Evolutionary conservation across 208 protist genomes (phyloP), one percentile per base, ranked within the genome.

Genomic region (Leishmania aethiopica): DNA sequence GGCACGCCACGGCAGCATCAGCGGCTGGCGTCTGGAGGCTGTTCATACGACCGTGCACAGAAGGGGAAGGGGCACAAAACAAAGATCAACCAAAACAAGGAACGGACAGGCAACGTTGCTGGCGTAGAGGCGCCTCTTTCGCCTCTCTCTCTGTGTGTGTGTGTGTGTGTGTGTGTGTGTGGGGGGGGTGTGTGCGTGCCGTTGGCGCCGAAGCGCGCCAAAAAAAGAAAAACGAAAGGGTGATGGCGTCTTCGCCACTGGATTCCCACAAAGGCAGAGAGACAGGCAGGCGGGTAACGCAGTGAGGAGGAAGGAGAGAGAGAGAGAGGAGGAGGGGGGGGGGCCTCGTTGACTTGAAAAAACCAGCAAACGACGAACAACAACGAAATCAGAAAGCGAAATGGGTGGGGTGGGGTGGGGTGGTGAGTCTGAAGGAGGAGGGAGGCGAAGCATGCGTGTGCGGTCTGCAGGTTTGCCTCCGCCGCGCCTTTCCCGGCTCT

Each of bases 1-100:
- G 81, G 66, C 82, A 89, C 67, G 89, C 78, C 40, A 79, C 83
- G 5, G 82, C 76, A 45, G 86, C 53, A 51, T 83, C 81, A 15
- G 55, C 59, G 17, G 72, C 62, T 3, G 82, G 53, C 51, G 62
- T 79, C 11, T 78, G 60, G 11, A 62, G 74, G 55, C 51, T 72
- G 71, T 62, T 85, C 81, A 84, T 84, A 51, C 49, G 62, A 35
- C 57, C 11, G 49, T 35, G 35, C 4, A 19, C 42, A 35, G 0
- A 35, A 0, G n/a, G n/a, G 22, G 42, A 79, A 75, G 74, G 37
- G 11, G 78, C 59, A 80, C 45, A 11, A 78, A 25, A 64, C 35
- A 62, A 64, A 64, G 2, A 45, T 49, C 75, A 53, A 47, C 55
- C 57, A 67, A 28, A 28, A 47, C 11, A 78, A 1, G 32, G 32